Percentiles rank a stretch among this genome's conserved stretches.
These are phyloP conservation scores for Discostella stelligeroides DNA, from an alignment of 108 stramenopile genomes.

Conservation along the genomic window DNA sequence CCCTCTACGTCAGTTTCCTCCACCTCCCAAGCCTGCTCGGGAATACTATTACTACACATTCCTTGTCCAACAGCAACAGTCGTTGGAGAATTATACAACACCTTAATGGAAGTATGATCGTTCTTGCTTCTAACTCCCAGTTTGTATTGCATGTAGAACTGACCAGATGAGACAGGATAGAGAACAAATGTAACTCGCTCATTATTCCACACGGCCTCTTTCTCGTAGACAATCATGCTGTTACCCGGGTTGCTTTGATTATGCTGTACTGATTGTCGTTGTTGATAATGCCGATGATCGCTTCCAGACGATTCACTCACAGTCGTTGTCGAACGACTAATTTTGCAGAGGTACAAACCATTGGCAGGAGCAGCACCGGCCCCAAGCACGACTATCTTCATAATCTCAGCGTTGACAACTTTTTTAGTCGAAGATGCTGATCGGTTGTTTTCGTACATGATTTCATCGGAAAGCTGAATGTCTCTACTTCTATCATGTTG, in stretches of 20 bases:
- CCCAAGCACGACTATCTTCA: constrained; percentile 35
- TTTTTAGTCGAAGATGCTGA: constrained; percentile 8
- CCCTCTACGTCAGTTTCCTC: constrained; percentile 25
- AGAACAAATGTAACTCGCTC: constrained; percentile 29
- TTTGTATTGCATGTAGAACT: constrained; percentile 43
- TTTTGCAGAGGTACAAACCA: constrained; percentile 32
- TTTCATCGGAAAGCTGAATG: constrained; percentile 14
- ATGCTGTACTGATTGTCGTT: not conserved
- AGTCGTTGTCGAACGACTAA: not conserved
- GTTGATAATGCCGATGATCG: not conserved
- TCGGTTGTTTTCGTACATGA: constrained; percentile 25
- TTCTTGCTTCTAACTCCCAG: constrained; percentile 16
- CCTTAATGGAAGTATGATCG: not conserved
- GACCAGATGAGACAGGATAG: constrained; percentile 17
- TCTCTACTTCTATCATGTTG: constrained; percentile 10
- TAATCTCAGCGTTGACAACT: not conserved
- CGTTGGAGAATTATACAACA: constrained; percentile 39
- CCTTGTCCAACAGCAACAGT: constrained; percentile 7
- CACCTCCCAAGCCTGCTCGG: constrained; percentile 37
- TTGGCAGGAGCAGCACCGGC: constrained; percentile 32
- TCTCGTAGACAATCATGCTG: constrained; percentile 25
- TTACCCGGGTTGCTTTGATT: no score
- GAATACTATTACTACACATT: constrained; percentile 11
- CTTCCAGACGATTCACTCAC: not conserved
- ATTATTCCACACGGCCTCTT: constrained; percentile 39